Evolutionary conservation across 2,329 filamentous ascomycete genomes (phyloP), one percentile per base, ranked within the genome.

Genomic region (Knufia petricola): DNA sequence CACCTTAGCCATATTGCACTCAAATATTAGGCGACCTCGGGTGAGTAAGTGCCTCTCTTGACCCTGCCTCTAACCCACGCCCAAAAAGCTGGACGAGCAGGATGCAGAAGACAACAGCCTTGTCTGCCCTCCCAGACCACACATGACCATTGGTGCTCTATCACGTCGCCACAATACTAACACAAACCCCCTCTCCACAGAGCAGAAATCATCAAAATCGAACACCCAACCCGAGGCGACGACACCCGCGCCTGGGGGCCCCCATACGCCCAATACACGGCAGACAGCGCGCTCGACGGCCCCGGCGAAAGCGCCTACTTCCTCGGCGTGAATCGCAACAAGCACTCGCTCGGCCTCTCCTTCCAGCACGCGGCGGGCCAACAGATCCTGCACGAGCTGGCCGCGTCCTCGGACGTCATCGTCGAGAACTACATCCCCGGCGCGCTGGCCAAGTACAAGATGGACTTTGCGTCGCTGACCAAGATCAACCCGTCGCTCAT

Each of bases 401-500:
- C 80, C 1, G 81, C 82, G 52, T 81, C 87, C 62, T 92, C 86
- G 62, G 92, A 98, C 64, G 84, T 98, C 4, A 73, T 98, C 1
- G 92, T 98, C 0, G 92, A 98, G 64, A 98, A 98, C 63, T 98
- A 96, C 64, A 79, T 98, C 0, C 92, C 92, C 0, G 88, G 87
- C 1, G 46, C 55, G 0, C 72, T 98, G 12, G 85, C 85, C 63
- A 96, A 95, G 69, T 98, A 98, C 64, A 72, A 75, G 19, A 81
- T 98, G 73, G 90, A 95, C 68, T 98, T 88, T 60, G 81, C 83
- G 21, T 86, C 84, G 0, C 68, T 98, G 1, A 78, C 75, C 45
- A 77, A 81, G 56, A 82, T 95, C 63, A 96, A 96, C 61, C 89
- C 90, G 0, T 71, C 74, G 4, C 74, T 98, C 40, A 86, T 98